phyloP scores from a whole-genome alignment of 2,329 filamentous ascomycete species.

The Diaporthe sp. region DNA sequence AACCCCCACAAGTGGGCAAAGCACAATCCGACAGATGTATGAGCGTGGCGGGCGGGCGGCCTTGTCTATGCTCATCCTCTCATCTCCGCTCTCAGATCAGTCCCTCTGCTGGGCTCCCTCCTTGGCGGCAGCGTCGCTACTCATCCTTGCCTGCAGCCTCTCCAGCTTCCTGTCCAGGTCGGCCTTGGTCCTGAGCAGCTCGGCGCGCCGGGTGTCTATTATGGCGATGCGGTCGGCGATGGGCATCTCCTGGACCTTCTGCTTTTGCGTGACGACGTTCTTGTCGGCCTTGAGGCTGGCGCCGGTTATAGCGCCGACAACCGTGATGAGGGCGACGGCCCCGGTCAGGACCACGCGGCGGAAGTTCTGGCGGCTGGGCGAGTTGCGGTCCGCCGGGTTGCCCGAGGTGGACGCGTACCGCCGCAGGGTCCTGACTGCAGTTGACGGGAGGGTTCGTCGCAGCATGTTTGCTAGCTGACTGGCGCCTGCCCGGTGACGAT shows the following conservation, averaged over 20 bases:
- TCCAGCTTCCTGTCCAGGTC: constrained; percentile 51
- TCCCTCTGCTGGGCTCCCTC: constrained; percentile 13
- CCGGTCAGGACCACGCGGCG: constrained; percentile 46
- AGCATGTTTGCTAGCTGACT: neutral
- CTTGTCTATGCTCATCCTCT: neutral
- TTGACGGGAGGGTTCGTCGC: neutral
- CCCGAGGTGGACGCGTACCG: constrained; percentile 20
- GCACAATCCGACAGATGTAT: neutral
- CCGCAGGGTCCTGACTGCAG: constrained; percentile 14
- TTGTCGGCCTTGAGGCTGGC: constrained; percentile 50
- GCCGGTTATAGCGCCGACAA: constrained; percentile 51
- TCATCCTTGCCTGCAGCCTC: constrained; percentile 48
- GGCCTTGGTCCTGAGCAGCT: constrained; percentile 45
- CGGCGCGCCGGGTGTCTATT: constrained; percentile 47
- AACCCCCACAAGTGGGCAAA: neutral
- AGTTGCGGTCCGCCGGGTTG: neutral
- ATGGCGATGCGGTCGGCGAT: constrained; percentile 50
- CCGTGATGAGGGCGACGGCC: constrained; percentile 49
- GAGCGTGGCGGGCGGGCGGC: neutral
- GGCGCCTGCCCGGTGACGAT: neutral
- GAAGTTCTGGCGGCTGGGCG: constrained; percentile 39
- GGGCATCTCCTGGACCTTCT: constrained; percentile 47
- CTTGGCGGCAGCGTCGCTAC: constrained; percentile 16
- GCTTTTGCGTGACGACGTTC: constrained; percentile 36
- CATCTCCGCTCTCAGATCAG: neutral